Evolutionary conservation across 768 basidiomycete genomes (phyloP), one percentile per base, ranked within the genome.

Genomic region (Holtermannia corniformis): DNA sequence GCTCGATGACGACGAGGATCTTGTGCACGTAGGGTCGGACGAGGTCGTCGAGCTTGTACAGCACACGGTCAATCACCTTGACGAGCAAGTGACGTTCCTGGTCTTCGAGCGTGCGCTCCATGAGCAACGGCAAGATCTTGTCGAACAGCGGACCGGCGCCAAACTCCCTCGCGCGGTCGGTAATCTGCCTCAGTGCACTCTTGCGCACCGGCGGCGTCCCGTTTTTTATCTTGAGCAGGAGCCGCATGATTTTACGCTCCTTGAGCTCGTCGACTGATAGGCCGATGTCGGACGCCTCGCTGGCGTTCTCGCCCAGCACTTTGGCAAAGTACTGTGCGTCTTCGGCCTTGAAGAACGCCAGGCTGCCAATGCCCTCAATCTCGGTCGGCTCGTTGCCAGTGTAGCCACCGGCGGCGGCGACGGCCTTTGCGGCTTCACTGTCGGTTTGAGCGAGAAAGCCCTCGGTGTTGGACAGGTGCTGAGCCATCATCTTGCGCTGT

Each of bases 21-120:
- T 97, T 97, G 80, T 99, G 95, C 4, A 97, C 92, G 68, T 97
- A 99, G 3, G 95, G 95, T 40, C 93, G 87, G 51, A 99, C 95
- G 42, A 97, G 84, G 67, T 99, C 95, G 65, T 99, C 95, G 32
- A 99, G 83, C 72, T 99, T 99, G 82, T 97, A 97, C 12, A 99
- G 78, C 3, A 99, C 88, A 52, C 93, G 87, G 71, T 97, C 95
- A 61, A 99, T 97, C 73, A 97, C 95, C 73, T 99, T 99, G 73
- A 97, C 95, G 53, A 97, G 80, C 44, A 99, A 74, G 75, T 99
- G 95, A 5, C 93, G 88, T 65, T 99, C 95, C 74, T 99, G 93
- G 62, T 99, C 93, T 75, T 99, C 95, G 43, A 96, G 79, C 0
- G 91, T 72, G 21, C 72, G 59, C 47, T 74, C 72, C 95, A 99